Evolutionary conservation across 179 eudicot genomes (phyloP).

Genomic region (Carnegiea gigantea): DNA sequence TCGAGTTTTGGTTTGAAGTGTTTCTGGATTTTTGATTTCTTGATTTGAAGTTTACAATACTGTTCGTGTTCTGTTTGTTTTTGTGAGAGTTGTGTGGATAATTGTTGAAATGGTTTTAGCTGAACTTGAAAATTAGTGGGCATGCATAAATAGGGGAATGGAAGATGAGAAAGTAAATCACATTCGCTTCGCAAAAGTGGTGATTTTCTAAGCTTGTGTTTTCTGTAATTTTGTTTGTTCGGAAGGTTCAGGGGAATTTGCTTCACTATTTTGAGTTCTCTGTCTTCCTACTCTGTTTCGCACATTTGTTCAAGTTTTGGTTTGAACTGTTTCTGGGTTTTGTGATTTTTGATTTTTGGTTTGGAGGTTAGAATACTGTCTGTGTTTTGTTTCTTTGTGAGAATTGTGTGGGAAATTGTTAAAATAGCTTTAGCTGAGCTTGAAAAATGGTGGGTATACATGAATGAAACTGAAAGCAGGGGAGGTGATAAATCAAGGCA

Average conservation of each 20-base stretch:
- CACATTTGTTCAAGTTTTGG: too few species aligned
- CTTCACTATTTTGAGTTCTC: too few species aligned
- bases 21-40: conserved; percentile 6
- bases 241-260: too few species aligned
- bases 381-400: background rate
- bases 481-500: background rate
- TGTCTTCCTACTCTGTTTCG: too few species aligned
- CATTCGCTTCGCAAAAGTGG: background rate
- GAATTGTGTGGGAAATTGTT: background rate
- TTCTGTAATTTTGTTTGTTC: too few species aligned
- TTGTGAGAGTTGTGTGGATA: background rate
- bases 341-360: too few species aligned
- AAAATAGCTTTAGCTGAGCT: background rate
- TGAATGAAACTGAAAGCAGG: too few species aligned
- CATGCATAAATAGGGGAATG: too few species aligned
- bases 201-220: too few species aligned
- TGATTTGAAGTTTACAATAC: background rate
- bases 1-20: background rate
- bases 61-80: background rate
- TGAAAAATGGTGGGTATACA: background rate
- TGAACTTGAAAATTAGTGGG: background rate
- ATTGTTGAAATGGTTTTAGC: background rate
- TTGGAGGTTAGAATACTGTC: conserved; percentile 3
- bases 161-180: background rate
- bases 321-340: too few species aligned